A percentile compares a stretch with the other conserved stretches of the same genome.
Conservation (phyloP, 306 rosid genomes). For the Casuarina equisetifolia region DNA sequence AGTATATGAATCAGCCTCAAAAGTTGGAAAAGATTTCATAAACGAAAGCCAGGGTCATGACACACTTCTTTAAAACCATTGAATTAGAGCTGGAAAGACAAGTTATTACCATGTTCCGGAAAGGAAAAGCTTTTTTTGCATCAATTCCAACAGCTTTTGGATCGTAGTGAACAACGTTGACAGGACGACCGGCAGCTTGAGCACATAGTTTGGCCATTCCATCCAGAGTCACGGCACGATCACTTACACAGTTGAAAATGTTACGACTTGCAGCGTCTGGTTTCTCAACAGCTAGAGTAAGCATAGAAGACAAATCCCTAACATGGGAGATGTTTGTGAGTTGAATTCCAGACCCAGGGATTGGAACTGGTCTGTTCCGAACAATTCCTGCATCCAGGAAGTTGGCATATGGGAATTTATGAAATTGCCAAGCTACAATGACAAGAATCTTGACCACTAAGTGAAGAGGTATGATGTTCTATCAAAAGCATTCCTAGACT, state of each 20-base stretch:
- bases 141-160: constrained; percentile 83
- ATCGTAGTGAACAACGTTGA: constrained; percentile 76
- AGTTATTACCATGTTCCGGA: constrained; percentile 62
- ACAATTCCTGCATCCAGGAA: constrained; percentile 64
- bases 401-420: neutral
- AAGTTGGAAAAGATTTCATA: neutral
- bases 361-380: constrained; percentile 80
- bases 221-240: constrained; percentile 85
- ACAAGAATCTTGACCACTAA: neutral
- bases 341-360: constrained; percentile 91
- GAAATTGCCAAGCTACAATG: neutral
- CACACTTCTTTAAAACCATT: neutral
- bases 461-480: neutral
- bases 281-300: constrained; percentile 79
- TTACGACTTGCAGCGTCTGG: constrained; percentile 62
- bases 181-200: constrained; percentile 80
- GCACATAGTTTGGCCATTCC: constrained; percentile 92
- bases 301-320: constrained; percentile 82
- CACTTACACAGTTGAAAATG: constrained; percentile 79
- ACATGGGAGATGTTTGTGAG: constrained; percentile 83
- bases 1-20: constrained; percentile 10
- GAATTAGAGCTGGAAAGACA: constrained; percentile 1
- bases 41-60: neutral
- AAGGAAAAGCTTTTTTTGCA: constrained; percentile 94
- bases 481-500: neutral